phyloP scores from a whole-genome alignment of 78 protist genomes.

The Mastigamoeba balamuthi region DNA sequence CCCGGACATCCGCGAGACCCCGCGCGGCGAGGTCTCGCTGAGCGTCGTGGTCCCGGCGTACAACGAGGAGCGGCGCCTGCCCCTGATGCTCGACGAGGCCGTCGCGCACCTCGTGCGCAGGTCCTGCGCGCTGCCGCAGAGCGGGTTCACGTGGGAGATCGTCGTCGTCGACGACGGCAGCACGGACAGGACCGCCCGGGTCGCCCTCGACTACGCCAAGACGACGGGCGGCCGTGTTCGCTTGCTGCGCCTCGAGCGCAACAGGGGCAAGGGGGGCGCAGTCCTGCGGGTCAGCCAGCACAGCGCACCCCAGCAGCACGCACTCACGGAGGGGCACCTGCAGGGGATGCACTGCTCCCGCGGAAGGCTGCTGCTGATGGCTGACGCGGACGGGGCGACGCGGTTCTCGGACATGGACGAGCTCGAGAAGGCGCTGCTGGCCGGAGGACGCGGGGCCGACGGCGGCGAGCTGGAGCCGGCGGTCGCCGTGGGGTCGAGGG shows the following conservation, averaged over 20 bases:
- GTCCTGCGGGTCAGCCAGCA: not conserved
- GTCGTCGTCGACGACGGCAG: slow-evolving; percentile 41
- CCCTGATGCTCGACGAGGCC: slow-evolving; percentile 4
- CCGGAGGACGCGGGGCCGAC: not conserved
- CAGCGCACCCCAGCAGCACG: too few relatives aligned
- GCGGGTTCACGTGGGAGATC: slow-evolving; percentile 24
- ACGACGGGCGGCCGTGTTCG: too few relatives aligned
- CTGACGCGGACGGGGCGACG: slow-evolving; percentile 47
- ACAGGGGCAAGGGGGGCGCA: slow-evolving; percentile 47
- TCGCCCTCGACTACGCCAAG: not conserved
- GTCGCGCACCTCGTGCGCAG: not conserved
- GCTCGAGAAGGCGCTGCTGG: not conserved
- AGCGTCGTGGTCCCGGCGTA: slow-evolving; percentile 19
- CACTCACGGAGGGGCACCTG: not conserved
- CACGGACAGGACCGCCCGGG: not conserved
- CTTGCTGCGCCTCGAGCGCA: too few relatives aligned
- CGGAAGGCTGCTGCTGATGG: slow-evolving; percentile 11
- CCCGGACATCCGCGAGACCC: too few relatives aligned
- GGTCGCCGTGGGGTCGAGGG: slow-evolving; percentile 24
- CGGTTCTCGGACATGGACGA: not conserved
- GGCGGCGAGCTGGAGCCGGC: too few relatives aligned
- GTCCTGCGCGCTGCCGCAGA: not conserved
- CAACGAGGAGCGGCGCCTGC: slow-evolving; percentile 9
- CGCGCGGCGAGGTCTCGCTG: too few relatives aligned
- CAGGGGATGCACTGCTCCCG: not conserved